These are phyloP conservation scores for Ramaria sp. DNA, from an alignment of 768 basidiomycete species.

Conservation along the genomic window DNA sequence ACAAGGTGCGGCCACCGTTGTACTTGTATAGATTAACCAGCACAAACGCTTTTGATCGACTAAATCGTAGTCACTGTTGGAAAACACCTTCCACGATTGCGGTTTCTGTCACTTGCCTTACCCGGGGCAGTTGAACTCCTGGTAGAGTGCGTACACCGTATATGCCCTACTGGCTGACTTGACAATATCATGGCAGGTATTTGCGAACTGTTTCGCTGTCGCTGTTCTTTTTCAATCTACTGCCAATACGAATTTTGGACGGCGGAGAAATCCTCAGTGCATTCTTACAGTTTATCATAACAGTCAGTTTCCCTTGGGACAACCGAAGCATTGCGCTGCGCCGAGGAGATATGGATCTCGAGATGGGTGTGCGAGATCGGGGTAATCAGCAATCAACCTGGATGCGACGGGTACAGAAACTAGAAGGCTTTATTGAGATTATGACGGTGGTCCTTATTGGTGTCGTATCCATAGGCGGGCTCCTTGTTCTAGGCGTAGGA, in stretches of 20 bases:
- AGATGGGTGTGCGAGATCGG: background rate
- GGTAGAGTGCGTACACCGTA: constrained; percentile 41
- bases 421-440: background rate
- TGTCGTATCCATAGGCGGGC: background rate
- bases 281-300: constrained; percentile 15
- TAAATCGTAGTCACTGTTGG: constrained; percentile 39
- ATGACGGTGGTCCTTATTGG: background rate
- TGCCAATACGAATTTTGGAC: constrained; percentile 64
- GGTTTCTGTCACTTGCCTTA: constrained; percentile 19
- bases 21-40: background rate
- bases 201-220: constrained; percentile 59
- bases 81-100: constrained; percentile 30
- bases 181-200: constrained; percentile 33
- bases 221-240: constrained; percentile 71
- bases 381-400: background rate
- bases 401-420: background rate
- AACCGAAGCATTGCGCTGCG: background rate
- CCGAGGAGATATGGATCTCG: background rate
- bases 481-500: background rate
- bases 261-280: constrained; percentile 47
- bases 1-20: constrained; percentile 35
- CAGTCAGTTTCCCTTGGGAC: background rate
- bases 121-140: constrained; percentile 31
- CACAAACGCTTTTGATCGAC: constrained; percentile 5
- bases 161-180: background rate